Evolutionary conservation across 495 filamentous ascomycete species (phyloP), one percentile per base, ranked within the genome.

Genomic region (Penicillium arizonense): DNA sequence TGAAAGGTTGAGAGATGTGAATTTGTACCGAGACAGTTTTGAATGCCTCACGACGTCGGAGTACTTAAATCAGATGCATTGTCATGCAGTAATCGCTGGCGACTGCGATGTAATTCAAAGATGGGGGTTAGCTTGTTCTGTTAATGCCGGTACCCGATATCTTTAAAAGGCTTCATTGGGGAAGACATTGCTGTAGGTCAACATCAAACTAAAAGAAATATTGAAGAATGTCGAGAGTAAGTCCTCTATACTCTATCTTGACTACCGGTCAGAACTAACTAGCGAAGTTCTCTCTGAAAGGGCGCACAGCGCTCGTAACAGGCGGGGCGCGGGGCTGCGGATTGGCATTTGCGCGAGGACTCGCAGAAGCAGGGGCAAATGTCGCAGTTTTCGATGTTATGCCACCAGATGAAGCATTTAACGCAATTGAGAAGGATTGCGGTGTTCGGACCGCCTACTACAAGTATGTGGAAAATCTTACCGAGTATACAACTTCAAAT

Each of bases 281-380:
- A 1, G 11, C 11, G 24, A 6, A 71, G 67, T 76, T 77, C 44
- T 71, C 71, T 20, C 65, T 76, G 16, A 54, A 71, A 56, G 69
- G 70, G n/a, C 64, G 91, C 63, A 94, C 87, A 1, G 91, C 91
- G 6, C 71, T 94, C 26, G 77, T 95, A 11, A 96, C 91, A 0
- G 91, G 91, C 26, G 88, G 87, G 20, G 90, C 88, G 8, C 76
- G 91, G 38, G 91, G 90, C 28, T 91, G 92, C 45, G 91, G 91
- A 0, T 79, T 87, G 55, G 80, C 87, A 5, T 90, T 92, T 64
- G 87, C 87, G 12, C 62, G 90, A 32, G 88, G 83, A 2, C 73
- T 95, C 2, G 91, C 91, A 35, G 90, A 94, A 75, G 88, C 87
- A 48, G 90, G 91, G 13, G 90, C 91, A 40, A 84, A 95, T 62